Evolutionary conservation across 1,139 yeast species (phyloP), one percentile per base, ranked within the genome.

Genomic region (Blastobotrys petasosporus): DNA sequence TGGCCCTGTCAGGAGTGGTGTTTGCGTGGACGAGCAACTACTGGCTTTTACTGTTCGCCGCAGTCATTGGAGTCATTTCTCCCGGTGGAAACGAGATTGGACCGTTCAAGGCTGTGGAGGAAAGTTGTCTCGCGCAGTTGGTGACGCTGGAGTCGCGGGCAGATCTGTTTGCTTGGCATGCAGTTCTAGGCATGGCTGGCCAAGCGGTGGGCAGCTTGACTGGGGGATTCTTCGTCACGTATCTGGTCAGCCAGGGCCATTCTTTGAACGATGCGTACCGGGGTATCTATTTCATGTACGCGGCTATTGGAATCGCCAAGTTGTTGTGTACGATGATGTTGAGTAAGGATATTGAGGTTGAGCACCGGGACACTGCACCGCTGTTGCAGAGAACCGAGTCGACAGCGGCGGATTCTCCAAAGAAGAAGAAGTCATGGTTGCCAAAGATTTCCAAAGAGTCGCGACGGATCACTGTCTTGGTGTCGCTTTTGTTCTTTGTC

Each of bases 21-120:
- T 88, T 88, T 64, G 76, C 82, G 15, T 63, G 66, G 20, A 65
- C 70, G 39, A 61, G 76, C 17, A 75, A 77, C 54, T 85, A 70
- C 59, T 62, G 67, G 55, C 50, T 82, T 0, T 67, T 88, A 38
- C 67, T 88, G 30, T 28, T 73, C 2, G 94, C 94, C 2, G 80
- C 85, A 1, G 69, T 74, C 6, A 50, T 79, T 42, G 86, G 85
- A 33, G 78, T 88, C n/a, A 83, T 88, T 4, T 85, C 95, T 1
- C 95, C 96, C 1, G 80, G 88, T 33, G 95, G 96, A 13, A 90
- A 83, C 57, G 97, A 88, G 59, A 86, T 92, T 0, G 97, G 97
- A 0, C 97, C 97, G 0, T 88, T 87, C 65, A 82, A 85, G 59
- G 80, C 94, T 1, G 80, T 88, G 16, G 97, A 87, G 61, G 95